Conservation (phyloP, 352 stramenopile species). For the Phytopythium oedochilum region DNA sequence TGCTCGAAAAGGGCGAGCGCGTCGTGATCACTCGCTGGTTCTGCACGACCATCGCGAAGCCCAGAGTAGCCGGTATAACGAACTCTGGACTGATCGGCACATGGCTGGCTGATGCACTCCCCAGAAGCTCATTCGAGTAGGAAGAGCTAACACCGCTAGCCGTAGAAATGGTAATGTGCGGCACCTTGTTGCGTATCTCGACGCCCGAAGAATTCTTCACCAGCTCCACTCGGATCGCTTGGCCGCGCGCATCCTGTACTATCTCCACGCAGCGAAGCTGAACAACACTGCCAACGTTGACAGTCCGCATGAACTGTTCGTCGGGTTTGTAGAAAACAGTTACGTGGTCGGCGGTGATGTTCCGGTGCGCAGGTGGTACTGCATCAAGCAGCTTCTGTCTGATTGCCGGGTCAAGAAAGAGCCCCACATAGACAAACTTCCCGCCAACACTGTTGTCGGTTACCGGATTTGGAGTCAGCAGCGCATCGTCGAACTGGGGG, state of each 20-base stretch:
- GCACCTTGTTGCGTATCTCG: conserved; percentile 42
- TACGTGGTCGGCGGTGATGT: conserved; percentile 55
- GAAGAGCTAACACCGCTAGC: conserved; percentile 32
- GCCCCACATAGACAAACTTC: conserved; percentile 39
- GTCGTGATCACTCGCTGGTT: conserved; percentile 31
- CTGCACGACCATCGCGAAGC: conserved; percentile 30
- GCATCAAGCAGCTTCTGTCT: conserved; percentile 26
- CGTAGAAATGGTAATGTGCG: conserved; percentile 63
- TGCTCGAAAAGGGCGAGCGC: conserved; percentile 24
- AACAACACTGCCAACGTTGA: conserved; percentile 35
- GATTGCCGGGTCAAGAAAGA: conserved; percentile 39
- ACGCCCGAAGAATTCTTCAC: conserved; percentile 24
- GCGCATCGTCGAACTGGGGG: conserved; percentile 39
- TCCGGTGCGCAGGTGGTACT: conserved; percentile 22
- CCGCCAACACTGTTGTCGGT: conserved; percentile 30
- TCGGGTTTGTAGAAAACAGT: conserved; percentile 63
- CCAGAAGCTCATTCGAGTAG: conserved; percentile 68
- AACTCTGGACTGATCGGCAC: conserved; percentile 15
- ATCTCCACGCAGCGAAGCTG: conserved; percentile 28
- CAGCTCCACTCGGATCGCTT: conserved; percentile 47
- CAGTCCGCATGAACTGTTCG: conserved; percentile 38
- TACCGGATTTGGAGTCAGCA: conserved; percentile 44
- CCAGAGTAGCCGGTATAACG: conserved; percentile 18
- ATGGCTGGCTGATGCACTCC: conserved; percentile 12
- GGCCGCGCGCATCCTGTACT: conserved; percentile 36